A percentile compares a stretch with the other conserved stretches of the same genome.
Conservation (phyloP, 2,329 filamentous ascomycete genomes). For the Penicillium sp. region DNA sequence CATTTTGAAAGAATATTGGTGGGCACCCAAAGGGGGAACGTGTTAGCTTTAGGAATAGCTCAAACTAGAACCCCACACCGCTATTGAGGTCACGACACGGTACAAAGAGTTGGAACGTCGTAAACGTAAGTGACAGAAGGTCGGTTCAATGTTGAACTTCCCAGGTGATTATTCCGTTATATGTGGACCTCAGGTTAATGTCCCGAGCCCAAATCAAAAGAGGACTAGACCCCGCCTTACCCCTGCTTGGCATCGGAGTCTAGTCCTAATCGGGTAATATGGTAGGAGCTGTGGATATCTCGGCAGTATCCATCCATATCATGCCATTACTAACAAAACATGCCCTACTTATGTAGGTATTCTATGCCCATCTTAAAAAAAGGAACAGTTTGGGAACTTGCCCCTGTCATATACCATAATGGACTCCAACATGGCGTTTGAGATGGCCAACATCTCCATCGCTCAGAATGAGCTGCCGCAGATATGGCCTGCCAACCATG, state of each 20-base stretch:
- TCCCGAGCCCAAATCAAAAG: constrained; percentile 9
- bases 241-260: constrained; percentile 19
- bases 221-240: constrained; percentile 25
- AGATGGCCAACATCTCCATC: constrained; percentile 12
- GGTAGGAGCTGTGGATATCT: neutral
- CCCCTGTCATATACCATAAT: neutral
- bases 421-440: constrained; percentile 8
- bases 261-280: constrained; percentile 22
- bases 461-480: constrained; percentile 8
- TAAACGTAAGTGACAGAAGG: neutral
- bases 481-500: constrained; percentile 3
- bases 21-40: neutral
- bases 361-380: neutral
- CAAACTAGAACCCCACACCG: neutral
- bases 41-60: neutral
- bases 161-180: neutral
- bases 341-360: neutral
- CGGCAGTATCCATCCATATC: neutral
- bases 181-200: neutral
- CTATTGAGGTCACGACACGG: neutral
- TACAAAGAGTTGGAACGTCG: neutral
- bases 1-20: constrained; percentile 40
- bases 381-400: too few relatives aligned
- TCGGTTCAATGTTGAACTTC: neutral
- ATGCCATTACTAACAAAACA: neutral